Evolutionary conservation across 345 rosid species (phyloP).

Genomic region (Pseudoturritis turrita): DNA sequence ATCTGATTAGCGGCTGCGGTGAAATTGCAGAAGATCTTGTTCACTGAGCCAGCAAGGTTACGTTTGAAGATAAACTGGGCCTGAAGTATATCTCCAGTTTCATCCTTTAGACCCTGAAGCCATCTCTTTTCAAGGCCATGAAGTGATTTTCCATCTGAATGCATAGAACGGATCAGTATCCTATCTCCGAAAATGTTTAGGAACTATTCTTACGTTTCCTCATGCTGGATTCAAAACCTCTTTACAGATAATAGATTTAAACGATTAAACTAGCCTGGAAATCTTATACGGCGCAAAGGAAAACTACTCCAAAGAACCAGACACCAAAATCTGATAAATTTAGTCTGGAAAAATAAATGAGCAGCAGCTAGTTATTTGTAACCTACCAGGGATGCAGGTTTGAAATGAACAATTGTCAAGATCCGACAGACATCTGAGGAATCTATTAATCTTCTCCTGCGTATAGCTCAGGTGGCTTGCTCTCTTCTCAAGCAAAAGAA

Average conservation of each 20-base stretch:
- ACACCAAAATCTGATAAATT: not conserved
- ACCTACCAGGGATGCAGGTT: conserved; percentile 56
- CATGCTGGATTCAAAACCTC: not conserved
- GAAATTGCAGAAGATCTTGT: conserved; percentile 63
- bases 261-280: not conserved
- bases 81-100: conserved; percentile 58
- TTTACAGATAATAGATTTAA: not conserved
- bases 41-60: conserved; percentile 54
- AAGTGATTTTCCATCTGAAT: conserved; percentile 54
- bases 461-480: conserved; percentile 45
- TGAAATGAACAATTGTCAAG: conserved; percentile 79
- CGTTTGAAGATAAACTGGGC: conserved; percentile 57
- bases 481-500: conserved; percentile 55
- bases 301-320: not conserved
- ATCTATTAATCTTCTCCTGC: conserved; percentile 47
- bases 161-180: conserved; percentile 8
- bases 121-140: conserved; percentile 68
- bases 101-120: conserved; percentile 73
- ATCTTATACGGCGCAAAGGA: not conserved
- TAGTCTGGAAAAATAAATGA: not conserved
- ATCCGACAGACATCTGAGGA: conserved; percentile 58
- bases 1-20: conserved; percentile 45
- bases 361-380: not conserved
- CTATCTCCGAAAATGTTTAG: not conserved
- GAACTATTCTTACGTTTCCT: not conserved